Evolutionary conservation across 345 rosid species (phyloP), one percentile per base, ranked within the genome.

Genomic region (Salix purpurea): DNA sequence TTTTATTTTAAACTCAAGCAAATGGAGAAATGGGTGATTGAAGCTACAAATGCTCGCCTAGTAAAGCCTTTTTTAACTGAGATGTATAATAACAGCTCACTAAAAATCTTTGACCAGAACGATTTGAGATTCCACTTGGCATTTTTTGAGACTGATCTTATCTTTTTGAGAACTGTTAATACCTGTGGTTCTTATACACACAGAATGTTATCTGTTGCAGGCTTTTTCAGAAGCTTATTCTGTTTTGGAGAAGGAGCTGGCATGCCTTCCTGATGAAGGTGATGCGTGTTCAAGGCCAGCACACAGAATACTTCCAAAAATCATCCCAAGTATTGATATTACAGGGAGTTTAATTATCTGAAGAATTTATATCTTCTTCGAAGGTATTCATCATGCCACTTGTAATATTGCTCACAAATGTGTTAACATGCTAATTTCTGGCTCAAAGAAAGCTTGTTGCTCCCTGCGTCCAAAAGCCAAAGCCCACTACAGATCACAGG

Each of bases 191-290:
- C 50, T 34, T 18, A 71, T 13, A 69, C 39, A 28, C 23, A 34
- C 28, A 65, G 67, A 64, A 40, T 65, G 24, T 77, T 76, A 28
- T 66, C 54, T 83, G 72, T 32, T 89, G 86, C 89, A 95, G 97
- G 97, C 99, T 71, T 95, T 95, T 86, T 89, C 99, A 30, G 99
- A 95, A 78, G 99, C 99, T 46, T 90, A 90, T 87, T 85, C 94
- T 75, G 65, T 86, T 75, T 83, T 95, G 84, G 96, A 95, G 88
- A 90, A 86, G 71, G 97, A 95, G 88, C 87, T 89, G 39, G 69
- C 84, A 56, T 83, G 82, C 85, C 84, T 86, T 69, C 76, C 89
- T 34, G 84, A 78, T 72, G 83, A 87, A 70, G 75, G 75, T 46
- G 86, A 89, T 80, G 72, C 88, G 79, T 77, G 76, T 80, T 79